Base-by-base conservation (phyloP, 2,329 filamentous ascomycete genomes). In the Venturia aucupariae region DNA sequence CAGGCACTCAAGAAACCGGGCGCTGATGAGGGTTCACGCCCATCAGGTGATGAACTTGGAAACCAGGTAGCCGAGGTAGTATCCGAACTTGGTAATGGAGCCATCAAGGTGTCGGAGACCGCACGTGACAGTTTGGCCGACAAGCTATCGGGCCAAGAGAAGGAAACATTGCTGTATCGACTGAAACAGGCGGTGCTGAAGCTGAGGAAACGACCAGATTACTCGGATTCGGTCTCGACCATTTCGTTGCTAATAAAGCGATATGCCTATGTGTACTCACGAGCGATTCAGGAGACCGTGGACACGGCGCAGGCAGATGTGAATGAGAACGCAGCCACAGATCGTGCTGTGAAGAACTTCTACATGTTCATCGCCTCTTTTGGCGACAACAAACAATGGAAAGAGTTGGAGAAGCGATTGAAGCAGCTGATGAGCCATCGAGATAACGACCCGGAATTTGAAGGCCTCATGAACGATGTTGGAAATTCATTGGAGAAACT, bases 171-270 rank as follows among this genome's bases (percentile, higher is more conserved):
- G 64, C 71, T 93, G 6, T 82, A 86, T 68, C 86, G 92, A 6
- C 78, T 97, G 61, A 93, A 92, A 74, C 81, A 88, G 70, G 86
- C 88, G 0, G 86, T 97, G 3, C 69, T 84, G 17, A 90, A 89
- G 46, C 81, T 97, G 17, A 83, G 90, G 8, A 83, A 90, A 70
- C 86, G 89, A 62, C 84, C 82, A 8, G 91, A 96, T 73, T 97
- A 97, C 73, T 86, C 88, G 0, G 86, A 92, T 60, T 96, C 92
- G 0, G 91, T 96, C 0, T 91, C 90, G 0, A 91, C 87, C 0
- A 75, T 97, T 39, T 85, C 89, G 0, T 76, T 86, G 8, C 80
- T 97, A 6, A 81, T 97, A 65, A 85, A 91, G 71, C 85, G 88
- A 51, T 96, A 96, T 74, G 87, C 90, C 11, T 79, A 85, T 67